These are phyloP conservation scores for Triticum urartu DNA, from an alignment of 176 grass and related monocot genomes.

Conservation along the genomic window DNA sequence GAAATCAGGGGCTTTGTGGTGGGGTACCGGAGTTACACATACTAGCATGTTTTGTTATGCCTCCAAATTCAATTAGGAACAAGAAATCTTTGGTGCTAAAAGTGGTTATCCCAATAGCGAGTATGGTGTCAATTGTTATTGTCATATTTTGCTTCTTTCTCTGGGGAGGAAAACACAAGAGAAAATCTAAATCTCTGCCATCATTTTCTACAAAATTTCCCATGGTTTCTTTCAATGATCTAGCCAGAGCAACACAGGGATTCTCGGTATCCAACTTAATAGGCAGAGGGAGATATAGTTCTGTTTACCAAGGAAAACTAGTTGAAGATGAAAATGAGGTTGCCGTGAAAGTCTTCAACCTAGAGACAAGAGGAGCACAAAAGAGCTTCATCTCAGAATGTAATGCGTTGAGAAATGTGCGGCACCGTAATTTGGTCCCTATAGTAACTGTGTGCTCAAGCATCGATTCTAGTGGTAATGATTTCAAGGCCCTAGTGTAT, in stretches of 20 bases:
- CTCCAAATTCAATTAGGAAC: not conserved
- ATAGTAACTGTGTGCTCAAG: not conserved
- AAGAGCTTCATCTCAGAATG: not conserved
- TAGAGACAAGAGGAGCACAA: not conserved
- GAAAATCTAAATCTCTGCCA: not conserved
- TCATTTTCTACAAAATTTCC: not conserved
- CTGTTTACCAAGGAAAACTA: not conserved
- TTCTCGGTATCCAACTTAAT: not conserved
- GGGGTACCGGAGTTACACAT: not conserved
- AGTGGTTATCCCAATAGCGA: not conserved
- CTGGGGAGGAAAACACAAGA: not conserved
- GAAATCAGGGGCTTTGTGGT: not conserved
- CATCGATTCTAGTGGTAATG: not conserved
- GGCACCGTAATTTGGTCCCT: not conserved
- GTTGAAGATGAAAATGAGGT: not conserved
- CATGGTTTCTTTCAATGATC: not conserved
- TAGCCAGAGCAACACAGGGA: not conserved
- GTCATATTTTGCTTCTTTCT: not conserved
- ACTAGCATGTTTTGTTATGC: not conserved
- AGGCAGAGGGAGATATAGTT: not conserved
- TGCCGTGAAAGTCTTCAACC: not conserved
- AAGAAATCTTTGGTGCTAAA: not conserved
- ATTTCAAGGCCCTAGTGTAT: not conserved
- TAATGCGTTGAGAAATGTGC: not conserved
- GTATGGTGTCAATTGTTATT: not conserved